These are phyloP conservation scores for Lagenidium giganteum DNA, from an alignment of 352 stramenopile genomes.

Conservation along the genomic window DNA sequence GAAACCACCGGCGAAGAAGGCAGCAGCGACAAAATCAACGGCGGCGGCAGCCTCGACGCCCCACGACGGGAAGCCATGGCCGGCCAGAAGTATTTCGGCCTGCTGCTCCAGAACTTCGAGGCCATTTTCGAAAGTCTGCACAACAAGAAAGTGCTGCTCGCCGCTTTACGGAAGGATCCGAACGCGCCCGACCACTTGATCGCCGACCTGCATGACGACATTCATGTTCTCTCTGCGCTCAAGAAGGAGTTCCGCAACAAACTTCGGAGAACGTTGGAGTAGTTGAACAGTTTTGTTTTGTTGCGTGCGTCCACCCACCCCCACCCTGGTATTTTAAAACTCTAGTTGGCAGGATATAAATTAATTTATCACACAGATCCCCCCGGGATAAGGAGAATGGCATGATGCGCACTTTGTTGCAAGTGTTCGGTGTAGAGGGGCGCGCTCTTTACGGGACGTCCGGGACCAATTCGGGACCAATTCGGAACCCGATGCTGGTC, in stretches of 20 bases:
- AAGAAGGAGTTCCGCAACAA: conserved; percentile 83
- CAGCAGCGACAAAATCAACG: conserved; percentile 41
- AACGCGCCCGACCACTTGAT: conserved; percentile 68
- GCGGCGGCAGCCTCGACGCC: conserved; percentile 24
- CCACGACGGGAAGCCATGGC: conserved; percentile 50
- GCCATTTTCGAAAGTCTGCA: conserved; percentile 79
- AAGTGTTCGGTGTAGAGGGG: no score
- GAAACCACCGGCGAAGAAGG: conserved; percentile 76
- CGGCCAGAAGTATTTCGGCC: conserved; percentile 76
- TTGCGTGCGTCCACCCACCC: no score
- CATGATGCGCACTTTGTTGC: no score
- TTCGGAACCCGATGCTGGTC: no score
- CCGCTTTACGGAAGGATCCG: conserved; percentile 60
- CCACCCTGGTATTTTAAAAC: no score
- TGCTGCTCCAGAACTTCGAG: conserved; percentile 82
- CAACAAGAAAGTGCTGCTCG: conserved; percentile 80
- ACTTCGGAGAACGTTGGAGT: conserved; percentile 53
- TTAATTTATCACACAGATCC: no score
- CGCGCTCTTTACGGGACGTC: no score
- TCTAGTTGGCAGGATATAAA: no score
- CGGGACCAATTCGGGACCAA: no score
- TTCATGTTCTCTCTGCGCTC: conserved; percentile 71
- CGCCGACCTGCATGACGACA: conserved; percentile 72
- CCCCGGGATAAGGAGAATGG: no score
- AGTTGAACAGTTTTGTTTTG: no score